These are phyloP conservation scores for Amyloporia xantha DNA, from an alignment of 768 basidiomycete species.

Conservation along the genomic window DNA sequence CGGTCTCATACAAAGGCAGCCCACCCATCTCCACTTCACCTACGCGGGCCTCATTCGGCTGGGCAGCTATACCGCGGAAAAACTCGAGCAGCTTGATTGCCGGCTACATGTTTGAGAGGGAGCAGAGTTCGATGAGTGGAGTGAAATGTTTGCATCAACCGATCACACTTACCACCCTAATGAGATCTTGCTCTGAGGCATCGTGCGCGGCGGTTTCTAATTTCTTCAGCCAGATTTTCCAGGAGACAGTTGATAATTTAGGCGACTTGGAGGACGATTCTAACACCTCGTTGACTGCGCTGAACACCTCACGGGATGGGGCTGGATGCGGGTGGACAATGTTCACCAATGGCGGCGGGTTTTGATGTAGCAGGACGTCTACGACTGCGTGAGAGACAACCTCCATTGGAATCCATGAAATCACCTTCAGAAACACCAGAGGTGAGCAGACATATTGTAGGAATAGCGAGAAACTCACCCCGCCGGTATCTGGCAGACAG, in stretches of 20 bases:
- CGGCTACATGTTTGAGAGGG: not conserved
- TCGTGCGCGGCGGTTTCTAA: not conserved
- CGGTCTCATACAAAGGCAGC: not conserved
- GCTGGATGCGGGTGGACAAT: slow-evolving; percentile 33
- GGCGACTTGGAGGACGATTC: slow-evolving; percentile 22
- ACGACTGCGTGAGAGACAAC: slow-evolving; percentile 28
- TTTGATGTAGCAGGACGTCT: slow-evolving; percentile 18
- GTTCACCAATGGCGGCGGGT: slow-evolving; percentile 23
- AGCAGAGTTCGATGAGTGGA: too few relatives aligned
- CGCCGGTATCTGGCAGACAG: slow-evolving; percentile 25
- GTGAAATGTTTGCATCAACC: too few relatives aligned
- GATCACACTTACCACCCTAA: not conserved
- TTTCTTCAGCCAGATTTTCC: not conserved
- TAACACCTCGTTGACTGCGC: slow-evolving; percentile 11
- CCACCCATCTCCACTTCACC: not conserved
- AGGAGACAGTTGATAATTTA: not conserved
- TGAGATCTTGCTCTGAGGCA: not conserved
- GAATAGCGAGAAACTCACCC: slow-evolving; percentile 23
- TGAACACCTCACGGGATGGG: slow-evolving; percentile 21
- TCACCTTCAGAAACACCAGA: slow-evolving; percentile 19
- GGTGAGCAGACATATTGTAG: not conserved
- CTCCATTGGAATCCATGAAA: slow-evolving; percentile 41
- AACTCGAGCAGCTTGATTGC: slow-evolving; percentile 7
- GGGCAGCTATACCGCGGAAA: not conserved
- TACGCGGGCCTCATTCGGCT: not conserved